A percentile compares a stretch with the other conserved stretches of the same genome.
Conservation (phyloP, 202 grass and related monocot species). For the Elaeis oleifera region DNA sequence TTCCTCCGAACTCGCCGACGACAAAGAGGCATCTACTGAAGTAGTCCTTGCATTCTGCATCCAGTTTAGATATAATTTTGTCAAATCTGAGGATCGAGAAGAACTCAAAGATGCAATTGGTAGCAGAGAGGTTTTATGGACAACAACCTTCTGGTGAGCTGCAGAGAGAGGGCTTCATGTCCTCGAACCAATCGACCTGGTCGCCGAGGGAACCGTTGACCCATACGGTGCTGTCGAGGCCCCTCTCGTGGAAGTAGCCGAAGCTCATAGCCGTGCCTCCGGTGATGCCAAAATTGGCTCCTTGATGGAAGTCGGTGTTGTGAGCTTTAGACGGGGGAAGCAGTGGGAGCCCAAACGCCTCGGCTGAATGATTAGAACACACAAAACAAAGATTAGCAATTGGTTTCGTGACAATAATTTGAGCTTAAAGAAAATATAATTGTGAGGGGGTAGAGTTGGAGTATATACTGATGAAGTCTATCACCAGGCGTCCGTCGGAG, state of each 20-base stretch:
- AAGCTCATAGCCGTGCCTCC: slow-evolving; percentile 60
- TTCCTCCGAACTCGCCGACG: slow-evolving; percentile 76
- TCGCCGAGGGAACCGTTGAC: slow-evolving; percentile 46
- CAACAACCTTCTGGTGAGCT: slow-evolving; percentile 33
- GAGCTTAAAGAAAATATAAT: background rate
- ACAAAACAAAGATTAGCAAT: background rate
- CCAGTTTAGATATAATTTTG: no score
- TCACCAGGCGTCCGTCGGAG: slow-evolving; percentile 63
- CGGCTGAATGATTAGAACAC: slow-evolving; percentile 25
- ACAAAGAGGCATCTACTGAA: slow-evolving; percentile 54
- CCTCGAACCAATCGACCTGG: slow-evolving; percentile 66
- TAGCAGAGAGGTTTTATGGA: background rate
- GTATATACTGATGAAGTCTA: slow-evolving; percentile 57
- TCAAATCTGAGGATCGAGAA: background rate
- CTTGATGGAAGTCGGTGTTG: slow-evolving; percentile 45
- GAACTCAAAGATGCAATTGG: background rate
- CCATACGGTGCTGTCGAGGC: slow-evolving; percentile 53
- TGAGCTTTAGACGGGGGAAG: slow-evolving; percentile 55
- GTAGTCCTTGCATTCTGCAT: slow-evolving; percentile 61
- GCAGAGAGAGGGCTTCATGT: slow-evolving; percentile 67
- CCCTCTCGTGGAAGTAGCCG: slow-evolving; percentile 51
- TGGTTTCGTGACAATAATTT: background rate
- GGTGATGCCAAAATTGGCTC: slow-evolving; percentile 85
- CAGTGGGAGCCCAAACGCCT: slow-evolving; percentile 54
- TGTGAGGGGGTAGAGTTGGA: background rate